Conservation (phyloP, 805 yeast species). For the Saturnispora besseyi region DNA sequence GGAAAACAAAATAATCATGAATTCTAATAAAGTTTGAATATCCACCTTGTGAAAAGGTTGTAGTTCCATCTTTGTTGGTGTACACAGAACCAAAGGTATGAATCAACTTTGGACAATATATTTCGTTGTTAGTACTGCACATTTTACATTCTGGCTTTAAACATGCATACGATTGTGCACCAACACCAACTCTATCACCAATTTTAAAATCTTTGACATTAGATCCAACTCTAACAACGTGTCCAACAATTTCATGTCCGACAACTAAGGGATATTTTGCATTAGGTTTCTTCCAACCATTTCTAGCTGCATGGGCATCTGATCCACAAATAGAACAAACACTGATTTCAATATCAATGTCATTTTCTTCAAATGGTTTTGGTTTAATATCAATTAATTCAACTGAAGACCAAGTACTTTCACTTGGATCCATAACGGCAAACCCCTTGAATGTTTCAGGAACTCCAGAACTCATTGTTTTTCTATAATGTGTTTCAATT, state of each 20-base stretch:
- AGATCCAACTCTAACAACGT: constrained; percentile 50
- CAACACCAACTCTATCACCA: constrained; percentile 76
- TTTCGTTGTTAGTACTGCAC: constrained; percentile 46
- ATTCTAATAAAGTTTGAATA: constrained; percentile 59
- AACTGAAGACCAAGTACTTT: constrained; percentile 27
- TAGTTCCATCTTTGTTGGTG: constrained; percentile 22
- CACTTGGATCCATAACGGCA: constrained; percentile 28
- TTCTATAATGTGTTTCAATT: no score
- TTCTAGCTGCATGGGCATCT: constrained; percentile 43
- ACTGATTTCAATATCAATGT: constrained; percentile 36
- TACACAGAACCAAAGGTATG: constrained; percentile 30
- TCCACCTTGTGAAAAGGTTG: constrained; percentile 48
- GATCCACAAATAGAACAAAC: constrained; percentile 53
- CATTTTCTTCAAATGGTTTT: constrained; percentile 31
- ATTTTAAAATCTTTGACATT: constrained; percentile 41
- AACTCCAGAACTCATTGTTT: constrained; percentile 10
- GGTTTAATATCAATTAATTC: constrained; percentile 26
- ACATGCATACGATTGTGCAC: constrained; percentile 62
- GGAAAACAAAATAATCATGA: constrained; percentile 53
- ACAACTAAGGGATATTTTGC: constrained; percentile 28
- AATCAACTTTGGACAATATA: constrained; percentile 29
- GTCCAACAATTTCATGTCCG: constrained; percentile 63
- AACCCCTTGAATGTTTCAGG: constrained; percentile 33
- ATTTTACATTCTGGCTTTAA: constrained; percentile 40
- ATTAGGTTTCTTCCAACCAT: constrained; percentile 38